Base-by-base conservation (phyloP, 2,329 filamentous ascomycete genomes). In the Pseudogymnoascus sp. region DNA sequence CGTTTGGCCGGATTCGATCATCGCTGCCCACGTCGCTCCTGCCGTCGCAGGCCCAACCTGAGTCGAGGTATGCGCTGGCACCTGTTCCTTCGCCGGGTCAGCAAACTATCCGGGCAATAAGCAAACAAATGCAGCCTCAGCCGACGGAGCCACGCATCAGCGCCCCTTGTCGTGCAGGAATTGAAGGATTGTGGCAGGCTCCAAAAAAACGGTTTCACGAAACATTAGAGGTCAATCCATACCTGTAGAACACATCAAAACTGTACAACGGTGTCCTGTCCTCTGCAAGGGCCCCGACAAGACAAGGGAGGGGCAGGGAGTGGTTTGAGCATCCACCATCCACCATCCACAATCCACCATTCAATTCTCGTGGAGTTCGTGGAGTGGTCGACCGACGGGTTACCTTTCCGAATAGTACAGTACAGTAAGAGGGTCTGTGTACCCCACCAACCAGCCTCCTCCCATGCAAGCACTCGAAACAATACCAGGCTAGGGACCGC, bases 401-500 rank as follows among this genome's bases (percentile, higher is more conserved):
- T 52, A 11, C 23, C 23, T 31, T 52, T 52, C 43, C 43, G 43
- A 7, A 52, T 52, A 52, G 43, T 52, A n/a, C 4, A 4, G 31
- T 33, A 33, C 28, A 33, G 31, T 1, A 12, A 33, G 23, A 52
- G 43, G 43, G 43, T 52, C 43, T 52, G 43, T 52, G 43, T 40
- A 28, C 14, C 43, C 43, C 43, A 28, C 23, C 23, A 11, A 3
- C 14, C 3, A 52, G 6, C 23, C 8, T 52, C 23, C 3, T 16
- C 43, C 43, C 43, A 28, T 52, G 43, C 43, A 52, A 28, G 23
- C 43, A 49, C 43, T 49, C 43, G 43, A 49, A 49, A 49, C 43
- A 49, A 49, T 16, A 9, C 11, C 12, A 21, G 3, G 5, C 43
- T n/a, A 28, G 23, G 6, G 14, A 31, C n/a, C 43, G 14, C 43